Evolutionary conservation across 2,329 filamentous ascomycete species (phyloP), one percentile per base, ranked within the genome.

Genomic region (Coniochaeta sp.): DNA sequence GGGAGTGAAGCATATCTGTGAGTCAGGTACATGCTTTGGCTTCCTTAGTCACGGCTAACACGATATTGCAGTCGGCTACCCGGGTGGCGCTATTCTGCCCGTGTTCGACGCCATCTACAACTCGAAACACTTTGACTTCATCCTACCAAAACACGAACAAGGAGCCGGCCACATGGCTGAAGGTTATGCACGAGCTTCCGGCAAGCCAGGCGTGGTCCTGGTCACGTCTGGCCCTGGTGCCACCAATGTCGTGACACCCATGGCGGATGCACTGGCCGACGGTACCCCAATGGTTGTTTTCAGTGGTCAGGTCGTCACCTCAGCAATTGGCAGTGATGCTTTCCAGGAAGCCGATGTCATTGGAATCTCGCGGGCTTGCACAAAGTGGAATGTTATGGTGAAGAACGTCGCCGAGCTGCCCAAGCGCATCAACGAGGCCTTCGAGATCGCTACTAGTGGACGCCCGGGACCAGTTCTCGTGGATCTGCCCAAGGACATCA

Each of bases 71-170:
- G 88, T 93, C 71, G 89, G 89, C 63, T 98, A 98, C 77, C 91
- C 93, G 66, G 93, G 93, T 69, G 93, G 95, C 72, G 93, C 95
- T 66, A 98, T 98, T 77, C 87, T 98, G 38, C 95, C 95, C 69
- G 93, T 98, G 50, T 98, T 97, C 79, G 95, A 99, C 75, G 95
- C 95, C 71, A 98, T 99, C 73, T 96, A 96, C 84, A 96, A 97
- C 80, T 98, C 93, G 61, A 87, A 90, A 79, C 89, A 97, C 77
- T 96, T 98, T 79, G 88, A 97, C 64, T 98, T 99, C 72, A 87
- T 98, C 74, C 86, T 98, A 9, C 95, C 95, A 33, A 87, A 90
- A 76, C 95, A 99, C 77, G 95, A 98, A 79, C 95, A 99, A 78
- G 95, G 95, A 66, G 95, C 95, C 61, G 95, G 95, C 65, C 95